Base-by-base conservation (phyloP, 371 early-diverging fungal genomes). In the Haplosporangium sp. region DNA sequence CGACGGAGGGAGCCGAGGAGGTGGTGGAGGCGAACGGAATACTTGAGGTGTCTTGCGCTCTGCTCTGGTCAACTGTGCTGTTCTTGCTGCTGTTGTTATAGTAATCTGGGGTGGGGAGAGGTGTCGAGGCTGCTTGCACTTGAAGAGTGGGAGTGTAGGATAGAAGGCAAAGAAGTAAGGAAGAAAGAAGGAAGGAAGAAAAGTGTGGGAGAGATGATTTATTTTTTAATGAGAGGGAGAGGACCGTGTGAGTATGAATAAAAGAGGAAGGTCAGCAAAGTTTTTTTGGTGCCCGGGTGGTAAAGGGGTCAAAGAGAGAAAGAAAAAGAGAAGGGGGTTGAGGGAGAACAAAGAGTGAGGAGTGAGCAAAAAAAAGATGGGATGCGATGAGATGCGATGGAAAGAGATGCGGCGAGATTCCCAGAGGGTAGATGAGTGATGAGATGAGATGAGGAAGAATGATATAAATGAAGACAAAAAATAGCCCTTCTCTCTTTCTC, bases 21-120 rank as follows among this genome's bases (percentile, higher is more conserved):
- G 7, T 48, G 48, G 48, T 16, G 7, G 7, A 48, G 7, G 18
- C n/a, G 48, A 48, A 1, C n/a, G n/a, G n/a, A n/a, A n/a, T n/a
- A n/a, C n/a, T n/a, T n/a, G 48, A 48, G n/a, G 11, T 48, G 8
- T 14, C 48, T 48, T 48, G 48, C 11, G 36, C 18, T 60, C 18
- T 60, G 61, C 18, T 61, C 18, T 16, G 46, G 23, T n/a, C n/a
- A n/a, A n/a, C n/a, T n/a, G n/a, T n/a, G n/a, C n/a, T 42, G 46
- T 29, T 18, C n/a, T 43, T 58, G 55, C 16, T 58, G 18, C 7
- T 41, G 45, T 21, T 41, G 45, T 58, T 40, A 41, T 43, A 47
- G 37, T 47, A 48, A 1, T 48, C 48, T 14, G 20, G 48, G 20
- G 48, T 10, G 20, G n/a, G 48, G 48, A n/a, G 16, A 14, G 14